These are phyloP conservation scores for Cercospora brassicicola DNA, from an alignment of 2,329 filamentous ascomycete species.

Conservation along the genomic window DNA sequence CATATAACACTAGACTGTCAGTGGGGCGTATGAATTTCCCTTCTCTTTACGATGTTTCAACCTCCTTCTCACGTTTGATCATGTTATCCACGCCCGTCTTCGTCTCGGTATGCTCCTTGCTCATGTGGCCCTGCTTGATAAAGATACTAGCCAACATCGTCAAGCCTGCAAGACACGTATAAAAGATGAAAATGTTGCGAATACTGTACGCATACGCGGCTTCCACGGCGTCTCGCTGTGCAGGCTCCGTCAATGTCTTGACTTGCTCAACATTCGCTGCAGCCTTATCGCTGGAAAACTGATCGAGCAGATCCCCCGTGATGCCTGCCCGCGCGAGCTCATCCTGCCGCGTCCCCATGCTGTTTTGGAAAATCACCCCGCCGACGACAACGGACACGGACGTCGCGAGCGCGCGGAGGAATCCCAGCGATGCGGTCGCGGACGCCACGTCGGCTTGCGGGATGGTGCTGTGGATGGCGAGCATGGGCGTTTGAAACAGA, in stretches of 20 bases:
- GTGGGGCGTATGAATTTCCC: too few species aligned
- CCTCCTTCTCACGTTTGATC: background rate
- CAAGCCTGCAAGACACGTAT: constrained; percentile 20
- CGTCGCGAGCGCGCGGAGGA: constrained; percentile 48
- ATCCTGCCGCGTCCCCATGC: constrained; percentile 28
- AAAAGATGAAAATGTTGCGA: constrained; percentile 53
- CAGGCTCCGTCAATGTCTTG: constrained; percentile 41
- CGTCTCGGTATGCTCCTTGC: background rate
- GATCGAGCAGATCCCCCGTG: constrained; percentile 36
- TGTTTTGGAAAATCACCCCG: constrained; percentile 54
- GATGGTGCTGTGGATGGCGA: constrained; percentile 57
- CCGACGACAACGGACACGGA: constrained; percentile 53
- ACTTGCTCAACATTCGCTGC: constrained; percentile 51
- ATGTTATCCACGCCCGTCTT: constrained; percentile 2
- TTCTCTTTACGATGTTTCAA: background rate
- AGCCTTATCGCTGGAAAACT: constrained; percentile 46
- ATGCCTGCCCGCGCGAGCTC: constrained; percentile 23
- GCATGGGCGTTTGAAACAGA: constrained; percentile 56
- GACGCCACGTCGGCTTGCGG: constrained; percentile 48
- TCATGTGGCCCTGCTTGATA: constrained; percentile 3
- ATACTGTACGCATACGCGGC: constrained; percentile 53
- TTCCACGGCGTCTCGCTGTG: constrained; percentile 44
- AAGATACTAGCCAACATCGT: background rate
- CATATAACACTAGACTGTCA: too few species aligned
- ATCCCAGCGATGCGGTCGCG: constrained; percentile 54